A percentile compares a stretch with the other conserved stretches of the same genome.
Evolutionary conservation across 225 moss, liverwort and hornwort genomes (phyloP).

Genomic region (Bryoerythrophyllum caledonicum): DNA sequence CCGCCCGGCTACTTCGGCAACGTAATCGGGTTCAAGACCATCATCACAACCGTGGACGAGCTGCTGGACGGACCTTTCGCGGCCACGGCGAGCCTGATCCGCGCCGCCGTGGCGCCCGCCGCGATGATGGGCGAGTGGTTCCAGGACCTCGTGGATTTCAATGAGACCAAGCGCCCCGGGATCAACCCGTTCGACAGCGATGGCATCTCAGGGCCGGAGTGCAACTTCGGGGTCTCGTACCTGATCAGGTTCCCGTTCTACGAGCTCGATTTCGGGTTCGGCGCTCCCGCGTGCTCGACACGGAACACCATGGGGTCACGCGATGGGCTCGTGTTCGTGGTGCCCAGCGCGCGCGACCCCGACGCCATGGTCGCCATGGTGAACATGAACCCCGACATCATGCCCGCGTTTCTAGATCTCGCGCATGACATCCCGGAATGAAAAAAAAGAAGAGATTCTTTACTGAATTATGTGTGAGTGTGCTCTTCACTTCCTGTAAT

Average conservation of each 20-base stretch:
- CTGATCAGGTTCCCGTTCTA: slow-evolving; percentile 41
- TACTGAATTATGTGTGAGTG: no score
- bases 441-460: no score
- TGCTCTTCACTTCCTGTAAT: no score
- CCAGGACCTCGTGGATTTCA: slow-evolving; percentile 25
- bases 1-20: slow-evolving; percentile 50
- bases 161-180: neutral
- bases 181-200: neutral
- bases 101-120: neutral
- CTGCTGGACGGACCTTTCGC: slow-evolving; percentile 20
- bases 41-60: slow-evolving; percentile 26
- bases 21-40: slow-evolving; percentile 9
- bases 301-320: slow-evolving; percentile 42
- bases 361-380: slow-evolving; percentile 30
- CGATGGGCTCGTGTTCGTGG: slow-evolving; percentile 30
- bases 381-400: slow-evolving; percentile 9
- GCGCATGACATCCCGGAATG: slow-evolving; percentile 21
- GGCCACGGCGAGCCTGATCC: slow-evolving; percentile 21
- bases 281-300: slow-evolving; percentile 8
- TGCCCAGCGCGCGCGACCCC: slow-evolving; percentile 30
- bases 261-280: slow-evolving; percentile 51
- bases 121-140: slow-evolving; percentile 28
- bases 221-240: slow-evolving; percentile 4
- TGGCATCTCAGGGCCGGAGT: neutral
- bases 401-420: slow-evolving; percentile 14